Percentiles rank a stretch among this genome's conserved stretches.
phyloP scores from a whole-genome alignment of 2,329 filamentous ascomycete species.

The Penicillium frequentans region DNA sequence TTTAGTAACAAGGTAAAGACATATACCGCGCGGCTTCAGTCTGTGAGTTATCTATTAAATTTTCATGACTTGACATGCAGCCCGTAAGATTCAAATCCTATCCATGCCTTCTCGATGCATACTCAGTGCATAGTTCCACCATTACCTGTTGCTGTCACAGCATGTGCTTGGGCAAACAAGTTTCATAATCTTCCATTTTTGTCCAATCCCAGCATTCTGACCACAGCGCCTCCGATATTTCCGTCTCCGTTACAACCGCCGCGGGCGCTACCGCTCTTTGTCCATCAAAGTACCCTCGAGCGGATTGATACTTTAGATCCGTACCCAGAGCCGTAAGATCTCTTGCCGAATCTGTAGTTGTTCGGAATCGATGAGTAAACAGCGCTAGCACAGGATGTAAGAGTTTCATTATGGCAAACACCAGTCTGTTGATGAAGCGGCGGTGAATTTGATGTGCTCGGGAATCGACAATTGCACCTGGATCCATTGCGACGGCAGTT shows the following conservation, averaged over 20 bases:
- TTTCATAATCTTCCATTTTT: neutral
- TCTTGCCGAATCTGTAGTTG: neutral
- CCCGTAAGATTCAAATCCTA: too few relatives aligned
- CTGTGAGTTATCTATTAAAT: too few relatives aligned
- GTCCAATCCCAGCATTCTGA: neutral
- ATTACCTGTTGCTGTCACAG: neutral
- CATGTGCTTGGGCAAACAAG: neutral
- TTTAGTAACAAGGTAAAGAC: too few relatives aligned
- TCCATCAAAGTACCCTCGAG: neutral
- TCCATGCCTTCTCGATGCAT: too few relatives aligned
- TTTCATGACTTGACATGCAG: too few relatives aligned
- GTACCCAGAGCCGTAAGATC: neutral
- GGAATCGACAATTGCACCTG: constrained; percentile 6
- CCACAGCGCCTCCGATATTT: neutral
- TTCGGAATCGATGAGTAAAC: neutral
- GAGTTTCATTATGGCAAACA: neutral
- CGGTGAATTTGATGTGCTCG: constrained; percentile 2
- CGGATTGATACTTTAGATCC: neutral
- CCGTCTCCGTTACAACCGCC: neutral
- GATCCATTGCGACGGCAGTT: constrained; percentile 10
- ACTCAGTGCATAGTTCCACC: too few relatives aligned
- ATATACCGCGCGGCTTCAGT: too few relatives aligned
- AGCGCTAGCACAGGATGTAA: neutral
- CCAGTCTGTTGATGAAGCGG: neutral
- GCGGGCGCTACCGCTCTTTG: neutral